Evolutionary conservation across 768 basidiomycete genomes (phyloP), one percentile per base, ranked within the genome.

Genomic region (Boletellus ananiceps): DNA sequence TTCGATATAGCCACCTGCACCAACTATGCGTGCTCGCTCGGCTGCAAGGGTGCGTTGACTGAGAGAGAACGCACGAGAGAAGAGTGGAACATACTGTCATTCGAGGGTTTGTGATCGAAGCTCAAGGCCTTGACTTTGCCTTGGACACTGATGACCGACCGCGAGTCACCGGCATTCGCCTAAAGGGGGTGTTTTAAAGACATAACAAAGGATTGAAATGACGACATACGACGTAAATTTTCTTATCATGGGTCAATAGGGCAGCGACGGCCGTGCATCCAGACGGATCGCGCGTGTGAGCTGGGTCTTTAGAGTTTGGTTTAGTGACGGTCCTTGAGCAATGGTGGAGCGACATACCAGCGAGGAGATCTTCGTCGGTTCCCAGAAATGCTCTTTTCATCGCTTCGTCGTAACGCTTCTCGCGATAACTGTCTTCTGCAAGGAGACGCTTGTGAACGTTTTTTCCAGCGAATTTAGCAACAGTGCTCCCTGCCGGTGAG

Each of bases 91-190:
- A 57, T 49, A 91, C 90, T 74, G 57, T 86, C 82, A 63, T 87
- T 93, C 25, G 84, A 83, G 4, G 96, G 96, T 66, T 99, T 99
- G 69, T 99, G 96, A 67, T 99, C 96, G 60, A 81, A 86, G 60
- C 93, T 95, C 54, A 99, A 74, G 15, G 90, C 79, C 61, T 94
- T 90, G 14, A 83, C 94, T 59, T 84, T 79, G 2, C 96, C 96
- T 58, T 85, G 86, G 54, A 88, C 70, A 32, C 85, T 81, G 54
- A 99, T 74, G 21, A 99, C 91, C 16, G 88, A 85, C 59, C 96
- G 76, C 12, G 96, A 98, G 71, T 99, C 96, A 36, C 96, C 96
- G 19, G 96, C 91, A 67, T 99, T 99, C 19, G 96, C 96, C 95
- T 97, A 61, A 25, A 49, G 46, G 21, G 18, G 44, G 41, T n/a